phyloP scores from a whole-genome alignment of 2,329 filamentous ascomycete species.

The Microcyclosporella mali region DNA sequence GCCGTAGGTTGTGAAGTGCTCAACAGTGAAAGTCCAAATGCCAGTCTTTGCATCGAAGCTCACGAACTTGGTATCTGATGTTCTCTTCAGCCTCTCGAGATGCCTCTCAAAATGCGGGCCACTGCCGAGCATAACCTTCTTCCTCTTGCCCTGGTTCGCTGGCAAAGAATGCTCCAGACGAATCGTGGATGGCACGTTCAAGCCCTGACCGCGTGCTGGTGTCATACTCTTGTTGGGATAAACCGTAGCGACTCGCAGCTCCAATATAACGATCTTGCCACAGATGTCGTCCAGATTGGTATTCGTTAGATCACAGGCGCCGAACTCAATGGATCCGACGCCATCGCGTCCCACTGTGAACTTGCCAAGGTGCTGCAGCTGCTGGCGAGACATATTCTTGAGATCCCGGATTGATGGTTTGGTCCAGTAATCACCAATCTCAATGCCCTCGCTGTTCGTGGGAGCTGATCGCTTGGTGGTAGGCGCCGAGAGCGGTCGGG shows the following conservation, averaged over 20 bases:
- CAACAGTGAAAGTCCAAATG: constrained; percentile 86
- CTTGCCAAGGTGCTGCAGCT: constrained; percentile 65
- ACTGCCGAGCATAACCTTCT: constrained; percentile 49
- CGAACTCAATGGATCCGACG: constrained; percentile 76
- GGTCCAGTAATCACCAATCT: constrained; percentile 81
- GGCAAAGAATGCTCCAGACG: constrained; percentile 92
- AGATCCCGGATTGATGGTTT: constrained; percentile 69
- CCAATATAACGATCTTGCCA: constrained; percentile 47
- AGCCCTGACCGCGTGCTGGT: constrained; percentile 74
- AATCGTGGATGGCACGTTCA: constrained; percentile 87
- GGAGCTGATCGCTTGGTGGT: constrained; percentile 11
- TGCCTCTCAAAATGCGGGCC: constrained; percentile 72
- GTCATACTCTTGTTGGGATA: constrained; percentile 73
- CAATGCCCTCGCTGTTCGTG: constrained; percentile 20
- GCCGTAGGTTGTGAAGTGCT: constrained; percentile 94
- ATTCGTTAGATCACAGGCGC: constrained; percentile 62
- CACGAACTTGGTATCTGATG: constrained; percentile 74
- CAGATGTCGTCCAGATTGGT: constrained; percentile 76
- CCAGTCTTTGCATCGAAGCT: constrained; percentile 73
- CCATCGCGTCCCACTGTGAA: constrained; percentile 79
- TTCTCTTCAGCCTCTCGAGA: constrained; percentile 70
- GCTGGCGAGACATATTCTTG: constrained; percentile 68
- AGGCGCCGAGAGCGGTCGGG: constrained; percentile 22
- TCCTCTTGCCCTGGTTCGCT: constrained; percentile 56
- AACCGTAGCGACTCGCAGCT: constrained; percentile 75